phyloP scores from a whole-genome alignment of 305 asterid genomes.

The Nicotiana rustica region DNA sequence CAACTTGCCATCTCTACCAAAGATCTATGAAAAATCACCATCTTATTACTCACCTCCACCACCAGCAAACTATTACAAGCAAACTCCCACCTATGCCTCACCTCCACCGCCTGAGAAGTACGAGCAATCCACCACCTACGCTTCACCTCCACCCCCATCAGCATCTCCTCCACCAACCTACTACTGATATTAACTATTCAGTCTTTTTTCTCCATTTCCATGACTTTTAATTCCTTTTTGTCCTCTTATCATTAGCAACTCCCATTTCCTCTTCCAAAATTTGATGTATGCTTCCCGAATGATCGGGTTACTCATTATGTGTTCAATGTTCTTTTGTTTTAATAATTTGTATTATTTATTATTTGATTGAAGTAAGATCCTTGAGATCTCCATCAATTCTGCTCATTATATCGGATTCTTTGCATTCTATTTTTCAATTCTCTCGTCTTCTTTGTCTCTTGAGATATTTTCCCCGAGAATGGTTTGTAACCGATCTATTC shows the following conservation, averaged over 20 bases:
- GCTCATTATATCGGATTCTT: neutral
- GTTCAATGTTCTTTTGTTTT: neutral
- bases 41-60: too few relatives aligned
- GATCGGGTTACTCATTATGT: neutral
- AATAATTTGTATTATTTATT: neutral
- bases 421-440: neutral
- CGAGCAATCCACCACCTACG: neutral
- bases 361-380: neutral
- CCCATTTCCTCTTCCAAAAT: neutral
- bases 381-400: neutral
- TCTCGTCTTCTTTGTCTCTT: neutral
- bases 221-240: neutral
- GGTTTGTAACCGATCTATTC: neutral
- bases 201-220: neutral
- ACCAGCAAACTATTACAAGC: too few relatives aligned
- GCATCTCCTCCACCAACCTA: neutral
- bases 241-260: neutral
- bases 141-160: neutral
- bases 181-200: neutral
- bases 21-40: too few relatives aligned
- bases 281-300: neutral
- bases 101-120: neutral
- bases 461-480: neutral
- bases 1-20: too few relatives aligned
- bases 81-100: too few relatives aligned